Evolutionary conservation across 2,329 filamentous ascomycete genomes (phyloP).

Genomic region (Didymella glomerata): DNA sequence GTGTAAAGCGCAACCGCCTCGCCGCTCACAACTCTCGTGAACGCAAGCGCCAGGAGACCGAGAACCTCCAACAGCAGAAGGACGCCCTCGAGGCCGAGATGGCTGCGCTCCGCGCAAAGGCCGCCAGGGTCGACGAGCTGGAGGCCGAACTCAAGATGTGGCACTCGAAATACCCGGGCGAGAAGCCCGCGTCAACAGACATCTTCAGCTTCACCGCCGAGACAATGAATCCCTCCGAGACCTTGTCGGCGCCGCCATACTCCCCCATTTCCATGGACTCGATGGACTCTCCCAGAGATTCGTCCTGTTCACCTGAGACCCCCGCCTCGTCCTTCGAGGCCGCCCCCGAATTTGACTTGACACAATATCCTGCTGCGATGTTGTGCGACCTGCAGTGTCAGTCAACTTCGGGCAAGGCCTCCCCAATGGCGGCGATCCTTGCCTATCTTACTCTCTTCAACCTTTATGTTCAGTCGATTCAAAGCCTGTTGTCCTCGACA

Average conservation of each 20-base stretch:
- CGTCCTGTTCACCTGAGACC: constrained; percentile 51
- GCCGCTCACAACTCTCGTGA: constrained; percentile 97
- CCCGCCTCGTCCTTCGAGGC: constrained; percentile 52
- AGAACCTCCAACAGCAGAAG: constrained; percentile 76
- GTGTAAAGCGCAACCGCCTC: constrained; percentile 93
- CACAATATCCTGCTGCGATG: constrained; percentile 99
- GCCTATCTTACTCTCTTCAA: constrained; percentile 50
- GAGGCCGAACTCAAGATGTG: constrained; percentile 57
- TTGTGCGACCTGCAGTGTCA: constrained; percentile 99
- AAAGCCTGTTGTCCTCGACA: constrained; percentile 48
- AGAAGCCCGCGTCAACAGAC: constrained; percentile 34
- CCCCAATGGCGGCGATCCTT: constrained; percentile 43
- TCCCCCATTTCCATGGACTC: constrained; percentile 51
- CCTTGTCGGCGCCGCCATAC: constrained; percentile 43
- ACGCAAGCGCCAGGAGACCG: constrained; percentile 88
- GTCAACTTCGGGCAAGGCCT: constrained; percentile 65
- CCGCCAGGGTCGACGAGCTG: constrained; percentile 60
- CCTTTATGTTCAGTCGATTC: constrained; percentile 50
- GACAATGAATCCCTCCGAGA: constrained; percentile 49
- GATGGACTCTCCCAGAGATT: constrained; percentile 51
- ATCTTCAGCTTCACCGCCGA: constrained; percentile 34
- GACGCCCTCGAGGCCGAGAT: constrained; percentile 70
- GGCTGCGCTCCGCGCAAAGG: constrained; percentile 61
- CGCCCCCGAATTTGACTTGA: constrained; percentile 78
- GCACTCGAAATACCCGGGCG: constrained; percentile 45